Conservation (phyloP, 2,329 filamentous ascomycete species). For the Claviceps monticola region DNA sequence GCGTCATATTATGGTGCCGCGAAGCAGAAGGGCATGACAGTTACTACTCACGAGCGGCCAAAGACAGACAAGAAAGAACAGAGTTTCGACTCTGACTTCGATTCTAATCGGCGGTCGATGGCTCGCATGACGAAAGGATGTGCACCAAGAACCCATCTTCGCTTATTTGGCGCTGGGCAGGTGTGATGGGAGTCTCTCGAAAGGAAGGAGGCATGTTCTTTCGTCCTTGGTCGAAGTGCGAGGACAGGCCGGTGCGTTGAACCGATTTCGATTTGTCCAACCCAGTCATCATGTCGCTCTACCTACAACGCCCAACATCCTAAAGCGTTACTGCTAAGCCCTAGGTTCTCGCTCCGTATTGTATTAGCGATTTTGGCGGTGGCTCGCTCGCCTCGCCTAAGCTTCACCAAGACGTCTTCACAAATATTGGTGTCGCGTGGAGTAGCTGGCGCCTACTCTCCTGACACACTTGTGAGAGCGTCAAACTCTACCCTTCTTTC, state of each 20-base stretch:
- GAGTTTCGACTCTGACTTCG: not conserved
- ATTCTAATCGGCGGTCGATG: too few relatives aligned
- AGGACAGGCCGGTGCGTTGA: not conserved
- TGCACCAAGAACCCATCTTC: not conserved
- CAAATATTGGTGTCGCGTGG: constrained; percentile 16
- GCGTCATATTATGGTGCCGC: not conserved
- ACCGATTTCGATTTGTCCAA: not conserved
- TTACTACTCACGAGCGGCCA: not conserved
- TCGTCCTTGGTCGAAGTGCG: not conserved
- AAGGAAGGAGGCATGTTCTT: not conserved
- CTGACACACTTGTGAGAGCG: constrained; percentile 3
- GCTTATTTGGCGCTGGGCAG: not conserved
- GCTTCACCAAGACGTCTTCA: constrained; percentile 13
- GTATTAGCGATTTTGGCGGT: constrained; percentile 1
- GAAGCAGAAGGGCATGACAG: not conserved
- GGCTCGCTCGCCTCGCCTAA: not conserved
- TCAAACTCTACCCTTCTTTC: constrained; percentile 4
- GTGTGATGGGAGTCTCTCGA: not conserved
- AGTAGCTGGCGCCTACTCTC: constrained; percentile 10
- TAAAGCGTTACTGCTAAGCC: not conserved
- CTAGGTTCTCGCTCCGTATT: not conserved
- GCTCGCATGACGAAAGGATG: too few relatives aligned
- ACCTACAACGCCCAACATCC: not conserved
- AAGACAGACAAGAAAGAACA: not conserved
- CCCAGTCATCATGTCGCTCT: not conserved